Evolutionary conservation across 2,329 filamentous ascomycete species (phyloP).

Genomic region (Pyricularia sp.): DNA sequence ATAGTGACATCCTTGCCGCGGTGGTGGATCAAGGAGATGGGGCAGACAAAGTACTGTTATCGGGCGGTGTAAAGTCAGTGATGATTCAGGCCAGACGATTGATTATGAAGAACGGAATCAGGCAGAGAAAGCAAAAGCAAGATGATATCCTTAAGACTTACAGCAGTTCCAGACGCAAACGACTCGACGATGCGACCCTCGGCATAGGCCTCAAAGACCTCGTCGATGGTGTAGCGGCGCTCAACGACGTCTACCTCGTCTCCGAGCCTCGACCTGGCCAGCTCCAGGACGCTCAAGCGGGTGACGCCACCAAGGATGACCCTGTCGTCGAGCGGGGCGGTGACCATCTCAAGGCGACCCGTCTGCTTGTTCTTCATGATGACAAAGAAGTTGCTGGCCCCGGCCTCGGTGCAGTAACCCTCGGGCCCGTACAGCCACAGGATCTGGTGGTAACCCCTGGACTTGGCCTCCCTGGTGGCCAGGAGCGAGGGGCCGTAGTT

Average conservation of each 20-base stretch:
- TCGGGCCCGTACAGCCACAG: constrained; percentile 83
- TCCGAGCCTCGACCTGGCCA: constrained; percentile 50
- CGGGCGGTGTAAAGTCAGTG: neutral
- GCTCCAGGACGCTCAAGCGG: constrained; percentile 63
- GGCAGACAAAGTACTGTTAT: constrained; percentile 55
- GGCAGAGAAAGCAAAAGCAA: neutral
- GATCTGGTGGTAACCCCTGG: constrained; percentile 71
- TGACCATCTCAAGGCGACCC: constrained; percentile 58
- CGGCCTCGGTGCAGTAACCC: constrained; percentile 75
- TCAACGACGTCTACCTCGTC: constrained; percentile 60
- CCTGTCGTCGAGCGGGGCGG: constrained; percentile 68
- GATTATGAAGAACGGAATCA: neutral
- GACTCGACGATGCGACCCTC: constrained; percentile 73
- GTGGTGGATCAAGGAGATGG: constrained; percentile 56
- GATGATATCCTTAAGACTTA: constrained; percentile 30
- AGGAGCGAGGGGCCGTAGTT: constrained; percentile 82
- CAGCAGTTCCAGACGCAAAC: constrained; percentile 78
- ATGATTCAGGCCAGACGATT: no score
- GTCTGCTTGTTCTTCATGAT: constrained; percentile 55
- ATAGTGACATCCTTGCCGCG: constrained; percentile 50
- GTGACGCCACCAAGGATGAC: constrained; percentile 84
- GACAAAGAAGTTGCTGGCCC: constrained; percentile 85
- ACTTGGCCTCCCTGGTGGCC: constrained; percentile 62
- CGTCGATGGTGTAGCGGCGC: constrained; percentile 68
- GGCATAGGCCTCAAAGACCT: constrained; percentile 56